These are phyloP conservation scores for Poa annua DNA, from an alignment of 176 grass and related monocot genomes.

Conservation along the genomic window DNA sequence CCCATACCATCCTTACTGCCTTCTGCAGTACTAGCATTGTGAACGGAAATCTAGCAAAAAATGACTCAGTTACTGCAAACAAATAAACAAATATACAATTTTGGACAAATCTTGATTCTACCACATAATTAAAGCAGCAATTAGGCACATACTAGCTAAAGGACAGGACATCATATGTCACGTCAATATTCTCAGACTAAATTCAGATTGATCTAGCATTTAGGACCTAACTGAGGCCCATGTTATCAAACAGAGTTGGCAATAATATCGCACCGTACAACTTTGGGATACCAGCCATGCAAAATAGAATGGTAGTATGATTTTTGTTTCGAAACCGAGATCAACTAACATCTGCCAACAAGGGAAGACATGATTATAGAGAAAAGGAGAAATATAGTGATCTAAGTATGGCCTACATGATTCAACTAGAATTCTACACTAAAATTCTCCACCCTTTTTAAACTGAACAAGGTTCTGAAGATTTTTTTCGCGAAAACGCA, in stretches of 20 bases:
- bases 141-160: neutral
- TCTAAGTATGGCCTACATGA: conserved; percentile 27
- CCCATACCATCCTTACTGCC: conserved; percentile 88
- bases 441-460: neutral
- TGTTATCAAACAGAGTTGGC: neutral
- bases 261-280: neutral
- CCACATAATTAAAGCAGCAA: conserved; percentile 17
- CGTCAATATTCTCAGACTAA: neutral
- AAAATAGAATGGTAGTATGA: conserved; percentile 2
- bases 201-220: conserved; percentile 8
- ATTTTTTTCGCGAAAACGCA: too few relatives aligned
- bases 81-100: conserved; percentile 24
- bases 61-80: conserved; percentile 29
- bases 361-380: conserved; percentile 5
- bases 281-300: conserved; percentile 12
- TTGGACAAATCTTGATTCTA: conserved; percentile 34
- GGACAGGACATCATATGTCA: neutral
- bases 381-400: neutral
- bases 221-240: neutral
- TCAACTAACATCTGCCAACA: conserved; percentile 3
- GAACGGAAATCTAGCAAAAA: conserved; percentile 88
- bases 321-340: conserved; percentile 29
- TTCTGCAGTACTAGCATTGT: conserved; percentile 96
- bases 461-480: neutral
- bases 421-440: conserved; percentile 7